phyloP scores from a whole-genome alignment of 2,329 filamentous ascomycete genomes.

The Chaetomiaceae sp. region DNA sequence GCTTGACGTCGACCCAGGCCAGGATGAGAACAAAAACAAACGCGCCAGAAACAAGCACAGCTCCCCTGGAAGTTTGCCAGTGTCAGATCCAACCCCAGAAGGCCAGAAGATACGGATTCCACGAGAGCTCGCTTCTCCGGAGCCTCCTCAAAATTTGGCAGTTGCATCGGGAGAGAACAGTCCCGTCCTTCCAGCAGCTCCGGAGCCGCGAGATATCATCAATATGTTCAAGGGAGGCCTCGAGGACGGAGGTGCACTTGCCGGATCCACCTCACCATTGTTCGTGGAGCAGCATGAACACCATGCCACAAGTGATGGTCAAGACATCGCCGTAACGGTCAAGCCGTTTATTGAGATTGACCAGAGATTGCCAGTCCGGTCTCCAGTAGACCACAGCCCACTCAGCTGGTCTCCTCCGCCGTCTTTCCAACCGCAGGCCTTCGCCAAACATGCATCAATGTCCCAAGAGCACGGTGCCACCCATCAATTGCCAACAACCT shows the following conservation, averaged over 20 bases:
- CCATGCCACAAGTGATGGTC: neutral
- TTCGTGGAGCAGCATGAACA: constrained; percentile 3
- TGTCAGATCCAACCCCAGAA: too few species aligned
- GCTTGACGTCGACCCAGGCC: too few species aligned
- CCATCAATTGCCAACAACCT: neutral
- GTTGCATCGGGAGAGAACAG: too few species aligned
- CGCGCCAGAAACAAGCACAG: neutral
- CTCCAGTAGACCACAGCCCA: neutral
- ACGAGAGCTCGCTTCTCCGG: neutral
- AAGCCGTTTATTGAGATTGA: neutral
- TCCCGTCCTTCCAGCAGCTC: neutral
- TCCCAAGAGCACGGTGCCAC: neutral
- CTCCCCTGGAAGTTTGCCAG: too few species aligned
- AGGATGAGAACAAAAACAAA: neutral
- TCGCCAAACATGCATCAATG: neutral
- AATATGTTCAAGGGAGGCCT: neutral
- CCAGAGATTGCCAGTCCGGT: neutral
- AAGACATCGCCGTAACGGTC: neutral
- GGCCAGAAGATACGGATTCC: neutral
- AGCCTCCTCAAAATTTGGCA: neutral
- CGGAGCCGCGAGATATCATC: neutral
- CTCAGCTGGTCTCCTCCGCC: neutral
- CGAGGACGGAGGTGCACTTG: neutral
- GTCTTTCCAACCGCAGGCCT: neutral
- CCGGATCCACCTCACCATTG: neutral